Evolutionary conservation across 164 flowering plant species (phyloP), one percentile per base, ranked within the genome.

Genomic region (Brasenia schreberi): DNA sequence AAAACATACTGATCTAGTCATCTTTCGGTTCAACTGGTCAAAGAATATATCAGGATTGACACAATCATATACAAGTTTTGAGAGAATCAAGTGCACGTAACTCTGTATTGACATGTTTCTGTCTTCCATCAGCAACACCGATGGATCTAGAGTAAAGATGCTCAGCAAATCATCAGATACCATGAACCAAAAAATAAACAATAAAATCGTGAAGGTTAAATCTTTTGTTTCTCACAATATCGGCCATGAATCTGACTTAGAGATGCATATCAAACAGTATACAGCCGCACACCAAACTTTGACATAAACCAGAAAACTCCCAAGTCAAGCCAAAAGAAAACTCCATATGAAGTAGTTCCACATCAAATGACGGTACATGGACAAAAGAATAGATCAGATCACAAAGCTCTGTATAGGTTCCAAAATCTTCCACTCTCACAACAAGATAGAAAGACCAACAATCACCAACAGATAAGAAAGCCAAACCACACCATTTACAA

Each of bases 401-500:
- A 49, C 4, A 14, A 33, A 49, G 56, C 56, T 49, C 56, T 49
- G 16, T 49, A 14, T 49, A 49, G 56, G 12, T 14, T 9, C 56
- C 10, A 14, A 9, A 49, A 9, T 9, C 56, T 49, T 49, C 56
- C 56, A 9, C 6, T 16, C 74, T 78, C 59, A 83, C 73, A 77
- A 73, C 64, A 76, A 75, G 61, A 81, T 19, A 61, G 74, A 45
- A 67, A 82, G 5, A n/a, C 63, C 63, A 18, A 12, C 18, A 45
- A 67, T 67, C 72, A 58, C 77, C 79, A 52, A 78, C 76, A 67
- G 77, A 39, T 60, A 75, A 84, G 75, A 82, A 69, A 65, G 72
- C 76, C 73, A 83, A 64, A 56, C 70, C 76, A 59, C 43, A 75
- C 75, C 71, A 74, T 72, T 49, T 69, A 49, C 61, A 61, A 64